Conservation (phyloP, 169 alveolate species). For the Cryptosporidium sp. region DNA sequence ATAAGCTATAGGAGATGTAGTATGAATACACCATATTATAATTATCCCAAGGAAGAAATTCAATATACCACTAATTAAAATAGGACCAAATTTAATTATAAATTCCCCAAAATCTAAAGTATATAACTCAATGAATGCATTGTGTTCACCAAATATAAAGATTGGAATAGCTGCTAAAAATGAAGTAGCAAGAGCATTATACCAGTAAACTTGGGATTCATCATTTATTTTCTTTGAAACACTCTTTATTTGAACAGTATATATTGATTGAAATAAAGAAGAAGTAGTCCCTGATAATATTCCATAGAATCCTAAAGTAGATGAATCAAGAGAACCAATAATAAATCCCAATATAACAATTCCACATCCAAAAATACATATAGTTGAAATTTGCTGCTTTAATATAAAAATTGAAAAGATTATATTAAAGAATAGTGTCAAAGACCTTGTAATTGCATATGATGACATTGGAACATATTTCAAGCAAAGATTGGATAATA, state of each 20-base stretch:
- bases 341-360: constrained; percentile 49
- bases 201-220: constrained; percentile 66
- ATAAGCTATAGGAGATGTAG: constrained; percentile 70
- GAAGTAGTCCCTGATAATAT: constrained; percentile 52
- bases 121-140: constrained; percentile 31
- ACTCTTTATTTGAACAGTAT: constrained; percentile 55
- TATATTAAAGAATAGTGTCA: constrained; percentile 52
- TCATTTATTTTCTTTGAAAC: constrained; percentile 21
- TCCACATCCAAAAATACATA: constrained; percentile 45
- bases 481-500: constrained; percentile 36
- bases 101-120: neutral
- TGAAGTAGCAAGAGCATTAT: constrained; percentile 53
- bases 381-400: constrained; percentile 27
- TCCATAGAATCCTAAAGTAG: constrained; percentile 35
- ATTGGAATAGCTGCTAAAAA: constrained; percentile 26
- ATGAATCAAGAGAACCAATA: constrained; percentile 43
- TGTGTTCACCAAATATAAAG: constrained; percentile 20
- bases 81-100: constrained; percentile 19
- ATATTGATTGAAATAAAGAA: constrained; percentile 65
- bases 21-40: constrained; percentile 46
- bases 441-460: constrained; percentile 63
- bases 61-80: constrained; percentile 45
- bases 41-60: constrained; percentile 46
- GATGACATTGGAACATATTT: constrained; percentile 68
- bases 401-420: constrained; percentile 25